Conservation (phyloP, 2,329 filamentous ascomycete species). For the Fusarium chlamydosporum region DNA sequence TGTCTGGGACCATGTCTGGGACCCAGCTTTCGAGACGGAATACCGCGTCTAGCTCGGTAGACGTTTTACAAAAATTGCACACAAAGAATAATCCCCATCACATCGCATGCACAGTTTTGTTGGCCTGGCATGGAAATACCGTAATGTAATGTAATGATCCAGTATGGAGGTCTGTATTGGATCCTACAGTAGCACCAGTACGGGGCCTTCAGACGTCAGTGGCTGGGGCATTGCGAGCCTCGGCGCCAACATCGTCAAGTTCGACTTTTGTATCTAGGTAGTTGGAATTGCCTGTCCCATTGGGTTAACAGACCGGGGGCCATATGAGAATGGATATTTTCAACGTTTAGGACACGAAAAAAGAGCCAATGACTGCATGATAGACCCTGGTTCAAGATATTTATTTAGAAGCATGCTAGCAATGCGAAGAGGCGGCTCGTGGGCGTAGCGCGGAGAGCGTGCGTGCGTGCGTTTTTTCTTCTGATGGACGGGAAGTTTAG, state of each 20-base stretch:
- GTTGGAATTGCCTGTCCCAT: conserved; percentile 28
- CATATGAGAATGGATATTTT: conserved; percentile 12
- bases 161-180: too few relatives aligned
- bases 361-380: conserved; percentile 13
- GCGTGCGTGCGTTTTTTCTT: too few relatives aligned
- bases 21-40: background rate
- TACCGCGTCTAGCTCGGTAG: conserved; percentile 12
- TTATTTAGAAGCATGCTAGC: conserved; percentile 17
- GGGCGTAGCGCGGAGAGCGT: conserved; percentile 30
- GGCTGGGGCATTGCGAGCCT: conserved; percentile 30
- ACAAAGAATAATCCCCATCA: background rate
- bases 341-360: background rate
- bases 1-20: too few relatives aligned
- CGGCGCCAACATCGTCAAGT: conserved; percentile 14
- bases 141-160: too few relatives aligned
- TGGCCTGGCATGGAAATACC: conserved; percentile 8
- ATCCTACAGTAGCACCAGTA: conserved; percentile 2
- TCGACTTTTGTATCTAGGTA: conserved; percentile 6
- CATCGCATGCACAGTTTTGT: conserved; percentile 18
- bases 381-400: conserved; percentile 23
- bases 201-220: conserved; percentile 36
- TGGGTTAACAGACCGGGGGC: conserved; percentile 14
- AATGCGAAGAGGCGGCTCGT: conserved; percentile 36
- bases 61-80: conserved; percentile 8
- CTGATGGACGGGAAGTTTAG: background rate